phyloP scores from a whole-genome alignment of 208 protist genomes.

The Trypanosoma congolense region DNA sequence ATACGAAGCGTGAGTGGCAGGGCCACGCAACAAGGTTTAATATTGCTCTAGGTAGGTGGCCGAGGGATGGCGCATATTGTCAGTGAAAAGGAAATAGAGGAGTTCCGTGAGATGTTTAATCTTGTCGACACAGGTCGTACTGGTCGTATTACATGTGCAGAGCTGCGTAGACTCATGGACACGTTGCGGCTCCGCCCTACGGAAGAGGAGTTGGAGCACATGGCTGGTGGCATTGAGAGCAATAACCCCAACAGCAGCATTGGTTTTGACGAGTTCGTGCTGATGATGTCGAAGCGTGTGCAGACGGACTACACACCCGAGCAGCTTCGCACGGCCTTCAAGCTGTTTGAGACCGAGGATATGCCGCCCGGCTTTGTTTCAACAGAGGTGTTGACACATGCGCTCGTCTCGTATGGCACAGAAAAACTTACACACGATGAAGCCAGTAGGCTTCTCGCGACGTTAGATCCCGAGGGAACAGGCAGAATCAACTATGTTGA shows the following conservation, averaged over 20 bases:
- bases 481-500: conserved; percentile 88
- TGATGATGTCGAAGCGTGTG: conserved; percentile 81
- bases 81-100: conserved; percentile 59
- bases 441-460: conserved; percentile 62
- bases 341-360: conserved; percentile 88
- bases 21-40: too few species aligned
- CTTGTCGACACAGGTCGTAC: conserved; percentile 80
- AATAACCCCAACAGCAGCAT: conserved; percentile 34
- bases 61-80: conserved; percentile 20
- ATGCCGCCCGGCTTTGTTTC: conserved; percentile 74
- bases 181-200: conserved; percentile 80
- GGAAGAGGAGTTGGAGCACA: conserved; percentile 78
- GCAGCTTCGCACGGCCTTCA: conserved; percentile 85
- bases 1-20: too few species aligned
- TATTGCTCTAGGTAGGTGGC: too few species aligned
- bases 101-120: conserved; percentile 92
- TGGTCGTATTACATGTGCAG: conserved; percentile 64
- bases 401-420: conserved; percentile 83
- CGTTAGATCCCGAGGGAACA: conserved; percentile 75
- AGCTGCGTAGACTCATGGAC: conserved; percentile 85
- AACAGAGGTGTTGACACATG: conserved; percentile 80
- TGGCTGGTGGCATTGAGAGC: conserved; percentile 63
- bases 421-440: conserved; percentile 83
- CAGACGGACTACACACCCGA: conserved; percentile 83
- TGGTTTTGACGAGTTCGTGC: conserved; percentile 85